Conservation (phyloP, 225 moss, liverwort and hornwort genomes). For the Climacium dendroides region DNA sequence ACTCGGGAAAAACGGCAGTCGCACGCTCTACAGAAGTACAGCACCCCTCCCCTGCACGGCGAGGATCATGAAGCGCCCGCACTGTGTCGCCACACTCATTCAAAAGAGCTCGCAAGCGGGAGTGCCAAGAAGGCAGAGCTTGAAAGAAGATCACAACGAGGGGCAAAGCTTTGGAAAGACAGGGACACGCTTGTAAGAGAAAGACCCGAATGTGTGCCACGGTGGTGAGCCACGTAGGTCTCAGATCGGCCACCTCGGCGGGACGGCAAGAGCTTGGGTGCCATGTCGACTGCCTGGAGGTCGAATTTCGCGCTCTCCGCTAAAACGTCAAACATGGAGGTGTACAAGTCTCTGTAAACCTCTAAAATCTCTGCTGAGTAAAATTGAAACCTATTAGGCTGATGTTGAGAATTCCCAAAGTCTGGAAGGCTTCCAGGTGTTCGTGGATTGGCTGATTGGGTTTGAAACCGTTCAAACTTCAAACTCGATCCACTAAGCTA, state of each 20-base stretch:
- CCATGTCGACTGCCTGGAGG: background rate
- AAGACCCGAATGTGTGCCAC: conserved; percentile 16
- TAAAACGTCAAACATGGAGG: too few species aligned
- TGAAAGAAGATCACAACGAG: conserved; percentile 1
- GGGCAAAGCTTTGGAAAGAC: background rate
- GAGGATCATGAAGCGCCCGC: background rate
- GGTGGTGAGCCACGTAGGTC: background rate
- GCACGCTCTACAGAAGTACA: background rate
- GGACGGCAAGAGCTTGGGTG: background rate
- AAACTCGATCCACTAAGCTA: background rate
- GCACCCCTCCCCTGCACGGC: background rate
- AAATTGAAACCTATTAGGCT: too few species aligned
- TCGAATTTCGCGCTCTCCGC: conserved; percentile 15
- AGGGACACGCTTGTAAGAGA: background rate
- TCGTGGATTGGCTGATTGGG: background rate
- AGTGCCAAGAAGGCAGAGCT: conserved; percentile 23
- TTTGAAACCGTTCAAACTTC: conserved; percentile 1
- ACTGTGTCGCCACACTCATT: background rate
- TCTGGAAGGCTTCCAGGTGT: too few species aligned
- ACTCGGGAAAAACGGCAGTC: background rate
- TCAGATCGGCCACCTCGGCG: background rate
- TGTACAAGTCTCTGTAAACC: too few species aligned
- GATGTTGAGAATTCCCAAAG: too few species aligned
- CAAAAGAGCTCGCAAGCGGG: conserved; percentile 16
- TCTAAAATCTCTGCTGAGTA: too few species aligned